These are phyloP conservation scores for Lactarius pseudohatsudake DNA, from an alignment of 768 basidiomycete genomes.

Conservation along the genomic window DNA sequence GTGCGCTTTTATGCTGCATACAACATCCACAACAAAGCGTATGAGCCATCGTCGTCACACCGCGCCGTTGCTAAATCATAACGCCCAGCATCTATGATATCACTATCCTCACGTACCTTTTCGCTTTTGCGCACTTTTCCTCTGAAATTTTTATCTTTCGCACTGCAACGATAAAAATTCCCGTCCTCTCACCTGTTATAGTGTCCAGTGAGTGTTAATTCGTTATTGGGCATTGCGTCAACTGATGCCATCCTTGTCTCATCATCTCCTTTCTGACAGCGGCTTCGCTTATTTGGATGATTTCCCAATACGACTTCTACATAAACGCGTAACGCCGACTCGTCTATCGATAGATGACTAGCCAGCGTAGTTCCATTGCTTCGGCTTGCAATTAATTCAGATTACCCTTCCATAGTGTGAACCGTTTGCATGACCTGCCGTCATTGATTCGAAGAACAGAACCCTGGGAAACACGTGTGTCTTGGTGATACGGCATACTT, in stretches of 20 bases:
- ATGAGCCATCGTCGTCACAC: conserved; percentile 33
- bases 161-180: conserved; percentile 60
- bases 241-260: conserved; percentile 9
- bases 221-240: not conserved
- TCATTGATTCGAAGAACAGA: not conserved
- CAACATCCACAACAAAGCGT: conserved; percentile 82
- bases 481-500: not conserved
- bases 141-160: conserved; percentile 84
- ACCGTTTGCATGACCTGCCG: not conserved
- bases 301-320: conserved; percentile 79
- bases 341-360: not conserved
- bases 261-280: conserved; percentile 43
- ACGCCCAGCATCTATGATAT: conserved; percentile 82
- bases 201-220: conserved; percentile 74
- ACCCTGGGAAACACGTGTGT: not conserved
- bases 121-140: conserved; percentile 87
- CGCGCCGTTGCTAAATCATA: conserved; percentile 5
- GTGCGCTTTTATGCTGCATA: conserved; percentile 89
- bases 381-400: not conserved
- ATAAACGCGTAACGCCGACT: conserved; percentile 39
- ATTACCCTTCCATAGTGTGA: not conserved
- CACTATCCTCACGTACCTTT: conserved; percentile 81
- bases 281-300: conserved; percentile 80
- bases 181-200: conserved; percentile 71
- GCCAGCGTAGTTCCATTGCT: not conserved